These are phyloP conservation scores for Penicillium italicum DNA, from an alignment of 2,329 filamentous ascomycete species.

Conservation along the genomic window DNA sequence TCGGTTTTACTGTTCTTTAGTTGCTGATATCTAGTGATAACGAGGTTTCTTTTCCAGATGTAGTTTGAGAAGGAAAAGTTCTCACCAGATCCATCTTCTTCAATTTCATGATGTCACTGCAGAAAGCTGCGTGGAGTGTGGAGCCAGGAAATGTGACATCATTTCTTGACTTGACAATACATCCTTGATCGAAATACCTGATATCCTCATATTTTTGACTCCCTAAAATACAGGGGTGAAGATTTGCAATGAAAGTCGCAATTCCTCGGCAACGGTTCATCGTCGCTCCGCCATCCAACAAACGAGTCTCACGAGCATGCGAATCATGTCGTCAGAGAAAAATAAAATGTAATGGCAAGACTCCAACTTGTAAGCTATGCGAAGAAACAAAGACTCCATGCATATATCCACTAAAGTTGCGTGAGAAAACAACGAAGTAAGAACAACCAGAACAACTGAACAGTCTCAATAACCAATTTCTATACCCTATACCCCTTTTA, in stretches of 20 bases:
- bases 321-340: constrained; percentile 43
- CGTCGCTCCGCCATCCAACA: constrained; percentile 19
- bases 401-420: constrained; percentile 39
- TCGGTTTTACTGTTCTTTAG: too few relatives aligned
- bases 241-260: constrained; percentile 26
- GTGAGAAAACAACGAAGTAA: constrained; percentile 39
- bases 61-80: too few relatives aligned
- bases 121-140: too few relatives aligned
- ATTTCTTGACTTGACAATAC: constrained; percentile 3
- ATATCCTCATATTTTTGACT: neutral
- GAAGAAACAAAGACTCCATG: constrained; percentile 37
- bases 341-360: constrained; percentile 45
- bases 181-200: neutral
- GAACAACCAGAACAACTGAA: neutral
- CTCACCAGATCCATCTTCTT: too few relatives aligned
- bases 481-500: neutral
- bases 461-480: neutral
- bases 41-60: too few relatives aligned
- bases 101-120: neutral
- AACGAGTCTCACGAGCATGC: constrained; percentile 39
- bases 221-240: neutral
- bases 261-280: constrained; percentile 29
- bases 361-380: constrained; percentile 41
- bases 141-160: neutral
- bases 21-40: too few relatives aligned